Percentiles rank a stretch among this genome's conserved stretches.
These are phyloP conservation scores for Claviceps sp. DNA, from an alignment of 2,329 filamentous ascomycete genomes.

Conservation along the genomic window DNA sequence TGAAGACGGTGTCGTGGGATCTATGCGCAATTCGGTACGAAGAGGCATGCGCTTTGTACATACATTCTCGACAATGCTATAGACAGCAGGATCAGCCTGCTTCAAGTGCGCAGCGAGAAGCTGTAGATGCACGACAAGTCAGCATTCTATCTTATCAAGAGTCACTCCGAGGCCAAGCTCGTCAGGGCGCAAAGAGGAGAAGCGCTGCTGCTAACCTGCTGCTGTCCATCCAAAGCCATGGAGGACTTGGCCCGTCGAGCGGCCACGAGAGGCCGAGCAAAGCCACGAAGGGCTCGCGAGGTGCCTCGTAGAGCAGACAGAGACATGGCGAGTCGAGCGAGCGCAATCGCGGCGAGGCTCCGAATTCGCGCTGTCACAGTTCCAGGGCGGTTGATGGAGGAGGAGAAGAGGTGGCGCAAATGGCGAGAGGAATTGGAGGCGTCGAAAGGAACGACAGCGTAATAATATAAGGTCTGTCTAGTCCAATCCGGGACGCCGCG, in stretches of 20 bases:
- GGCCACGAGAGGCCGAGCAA: conserved; percentile 19
- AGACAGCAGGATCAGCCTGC: conserved; percentile 76
- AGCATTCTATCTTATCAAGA: conserved; percentile 4
- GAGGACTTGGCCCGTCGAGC: conserved; percentile 31
- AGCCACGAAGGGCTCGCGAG: conserved; percentile 31
- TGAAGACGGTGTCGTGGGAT: no score
- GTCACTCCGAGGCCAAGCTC: conserved; percentile 4
- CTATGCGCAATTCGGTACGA: background rate
- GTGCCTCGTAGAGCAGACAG: conserved; percentile 33
- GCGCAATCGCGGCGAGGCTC: no score
- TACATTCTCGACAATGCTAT: conserved; percentile 83
- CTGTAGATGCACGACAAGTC: conserved; percentile 37
- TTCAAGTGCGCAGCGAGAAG: conserved; percentile 67
- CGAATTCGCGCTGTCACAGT: no score
- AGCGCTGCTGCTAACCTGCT: conserved; percentile 32
- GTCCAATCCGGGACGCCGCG: no score
- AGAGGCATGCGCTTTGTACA: background rate
- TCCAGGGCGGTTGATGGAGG: background rate
- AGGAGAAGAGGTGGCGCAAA: no score
- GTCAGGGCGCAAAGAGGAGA: background rate
- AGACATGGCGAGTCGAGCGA: conserved; percentile 26
- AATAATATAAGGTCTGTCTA: no score
- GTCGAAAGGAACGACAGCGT: no score
- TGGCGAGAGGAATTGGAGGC: no score
- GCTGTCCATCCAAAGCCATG: conserved; percentile 40